Evolutionary conservation across 148 eudicot genomes (phyloP), one percentile per base, ranked within the genome.

Genomic region (Pharnaceum exiguum): DNA sequence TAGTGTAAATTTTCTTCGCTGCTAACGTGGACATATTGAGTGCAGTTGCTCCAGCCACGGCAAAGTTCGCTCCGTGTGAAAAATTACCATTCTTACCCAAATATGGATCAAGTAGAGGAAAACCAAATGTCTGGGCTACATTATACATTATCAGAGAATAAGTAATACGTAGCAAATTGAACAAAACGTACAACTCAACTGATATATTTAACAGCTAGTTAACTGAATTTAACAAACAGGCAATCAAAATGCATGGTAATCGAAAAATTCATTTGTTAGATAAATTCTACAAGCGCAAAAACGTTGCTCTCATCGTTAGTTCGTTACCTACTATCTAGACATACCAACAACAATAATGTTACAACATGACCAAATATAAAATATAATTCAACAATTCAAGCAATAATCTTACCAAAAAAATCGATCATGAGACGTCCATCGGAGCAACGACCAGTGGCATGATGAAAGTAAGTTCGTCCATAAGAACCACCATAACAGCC

Each of bases 371-470:
- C 17, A 5, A 5, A 5, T 7, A 45, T 9, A 9, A 7, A 5
- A 5, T 45, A 45, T 11, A 45, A 7, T 45, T 6, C 17, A 45
- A 45, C 9, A 7, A 7, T 45, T 7, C 5, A 45, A 5, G 5
- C 13, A 2, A 42, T 5, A 42, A 1, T 10, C 22, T 15, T 58
- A 58, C 62, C 27, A 9, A 58, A 8, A 28, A 22, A 59, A 28
- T 59, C 63, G 8, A 59, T n/a, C 51, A 59, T 59, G 22, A 59
- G 52, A 46, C 31, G 52, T 6, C 63, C 63, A 46, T 59, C 42
- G 15, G 63, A 59, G 19, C 51, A 46, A 2, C 63, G 63, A 28
- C 63, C 60, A 27, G 46, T 56, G 1, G 47, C 46, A 10, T 56
- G 60, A 1, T 10, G 13, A 30, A 27, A 30, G 40, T 5, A 44